phyloP scores from a whole-genome alignment of 2,329 filamentous ascomycete species.

The Cladosporium sp. region DNA sequence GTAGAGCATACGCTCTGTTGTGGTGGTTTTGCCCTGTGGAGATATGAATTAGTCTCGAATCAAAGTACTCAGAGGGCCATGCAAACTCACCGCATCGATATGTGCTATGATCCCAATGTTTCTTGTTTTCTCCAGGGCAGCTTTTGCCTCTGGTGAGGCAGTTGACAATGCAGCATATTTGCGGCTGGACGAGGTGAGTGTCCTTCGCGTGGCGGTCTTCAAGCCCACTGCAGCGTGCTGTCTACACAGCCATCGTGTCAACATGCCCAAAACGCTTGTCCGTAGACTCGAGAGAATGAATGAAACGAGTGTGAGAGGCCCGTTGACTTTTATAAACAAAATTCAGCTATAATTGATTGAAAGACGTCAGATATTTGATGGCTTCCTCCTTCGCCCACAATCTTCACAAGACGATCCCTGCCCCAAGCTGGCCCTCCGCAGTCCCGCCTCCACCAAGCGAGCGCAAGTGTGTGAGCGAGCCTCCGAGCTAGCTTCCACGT shows the following conservation, averaged over 20 bases:
- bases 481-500: conserved; percentile 2
- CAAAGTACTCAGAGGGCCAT: not conserved
- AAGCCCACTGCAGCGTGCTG: conserved; percentile 12
- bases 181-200: conserved; percentile 11
- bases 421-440: conserved; percentile 2
- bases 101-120: conserved; percentile 99
- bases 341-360: not conserved
- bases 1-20: conserved; percentile 97
- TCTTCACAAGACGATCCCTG: conserved; percentile 7
- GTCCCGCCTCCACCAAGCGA: not conserved
- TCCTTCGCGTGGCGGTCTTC: conserved; percentile 4
- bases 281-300: not conserved
- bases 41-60: not conserved
- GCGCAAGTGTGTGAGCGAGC: too few species aligned
- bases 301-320: not conserved
- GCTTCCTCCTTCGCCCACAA: not conserved
- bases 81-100: conserved; percentile 71
- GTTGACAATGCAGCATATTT: conserved; percentile 10
- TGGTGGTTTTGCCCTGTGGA: conserved; percentile 83
- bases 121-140: conserved; percentile 52
- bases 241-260: conserved; percentile 20
- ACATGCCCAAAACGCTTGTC: conserved; percentile 1
- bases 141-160: conserved; percentile 7
- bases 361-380: too few species aligned
- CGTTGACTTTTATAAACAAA: too few species aligned